Percentiles rank a stretch among this genome's conserved stretches.
These are phyloP conservation scores for Claviceps humidiphila DNA, from an alignment of 2,329 filamentous ascomycete species.

Conservation along the genomic window DNA sequence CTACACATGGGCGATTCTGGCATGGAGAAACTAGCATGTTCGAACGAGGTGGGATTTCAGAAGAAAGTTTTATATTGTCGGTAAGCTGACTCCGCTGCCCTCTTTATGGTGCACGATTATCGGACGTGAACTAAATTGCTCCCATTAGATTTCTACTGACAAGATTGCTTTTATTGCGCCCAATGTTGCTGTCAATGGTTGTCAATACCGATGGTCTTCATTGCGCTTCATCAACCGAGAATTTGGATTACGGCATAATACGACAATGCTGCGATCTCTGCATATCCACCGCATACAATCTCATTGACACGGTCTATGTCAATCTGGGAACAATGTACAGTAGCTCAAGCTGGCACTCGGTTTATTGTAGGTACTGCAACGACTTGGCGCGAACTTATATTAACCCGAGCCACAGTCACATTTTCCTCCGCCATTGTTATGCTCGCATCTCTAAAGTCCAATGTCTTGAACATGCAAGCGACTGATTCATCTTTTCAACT, in stretches of 20 bases:
- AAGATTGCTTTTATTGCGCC: neutral
- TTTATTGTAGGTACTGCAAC: conserved; percentile 1
- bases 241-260: neutral
- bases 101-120: neutral
- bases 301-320: conserved; percentile 1
- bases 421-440: conserved; percentile 1
- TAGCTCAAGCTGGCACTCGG: conserved; percentile 3
- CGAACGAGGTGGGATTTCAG: conserved; percentile 1
- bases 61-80: conserved; percentile 3
- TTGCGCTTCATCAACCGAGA: neutral
- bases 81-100: neutral
- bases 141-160: neutral
- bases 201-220: neutral
- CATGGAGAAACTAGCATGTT: neutral
- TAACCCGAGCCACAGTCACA: neutral
- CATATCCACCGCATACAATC: conserved; percentile 1
- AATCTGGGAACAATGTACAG: neutral
- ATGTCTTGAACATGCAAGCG: neutral
- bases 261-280: conserved; percentile 2
- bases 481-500: neutral
- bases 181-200: neutral
- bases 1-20: neutral
- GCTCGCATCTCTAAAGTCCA: conserved; percentile 1
- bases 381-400: neutral
- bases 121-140: neutral